Conservation (phyloP, 345 rosid genomes). For the Acer negundo region DNA sequence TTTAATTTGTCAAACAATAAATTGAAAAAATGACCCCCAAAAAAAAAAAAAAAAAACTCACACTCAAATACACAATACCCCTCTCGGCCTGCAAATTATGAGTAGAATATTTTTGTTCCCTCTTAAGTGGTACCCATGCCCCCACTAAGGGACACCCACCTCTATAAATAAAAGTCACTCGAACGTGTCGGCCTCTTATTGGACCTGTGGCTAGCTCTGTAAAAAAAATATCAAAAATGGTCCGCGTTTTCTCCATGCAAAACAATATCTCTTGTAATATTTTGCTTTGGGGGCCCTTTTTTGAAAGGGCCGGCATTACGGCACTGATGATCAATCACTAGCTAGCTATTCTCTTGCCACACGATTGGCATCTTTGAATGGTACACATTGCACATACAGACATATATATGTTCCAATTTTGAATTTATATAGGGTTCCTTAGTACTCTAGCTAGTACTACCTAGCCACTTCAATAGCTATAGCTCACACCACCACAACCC, state of each 20-base stretch:
- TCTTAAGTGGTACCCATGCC: slow-evolving; percentile 33
- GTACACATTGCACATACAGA: neutral
- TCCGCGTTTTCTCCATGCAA: slow-evolving; percentile 20
- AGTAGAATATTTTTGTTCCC: slow-evolving; percentile 27
- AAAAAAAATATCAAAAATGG: slow-evolving; percentile 21
- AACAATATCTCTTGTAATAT: neutral
- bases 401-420: too few relatives aligned
- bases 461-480: too few relatives aligned
- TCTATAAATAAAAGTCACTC: slow-evolving; percentile 1
- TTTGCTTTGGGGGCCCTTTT: slow-evolving; percentile 16
- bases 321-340: slow-evolving; percentile 12
- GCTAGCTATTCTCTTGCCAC: slow-evolving; percentile 28
- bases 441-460: too few relatives aligned
- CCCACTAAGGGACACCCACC: slow-evolving; percentile 16
- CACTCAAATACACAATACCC: neutral
- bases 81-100: slow-evolving; percentile 17
- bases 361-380: slow-evolving; percentile 48
- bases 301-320: slow-evolving; percentile 23
- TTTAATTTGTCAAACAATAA: slow-evolving; percentile 9
- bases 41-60: neutral
- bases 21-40: slow-evolving; percentile 1
- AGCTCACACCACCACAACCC: too few relatives aligned
- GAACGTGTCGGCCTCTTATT: slow-evolving; percentile 25
- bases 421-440: too few relatives aligned
- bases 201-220: slow-evolving; percentile 20